A percentile compares a stretch with the other conserved stretches of the same genome.
phyloP scores from a whole-genome alignment of 768 basidiomycete species.

The Calocera viscosa region DNA sequence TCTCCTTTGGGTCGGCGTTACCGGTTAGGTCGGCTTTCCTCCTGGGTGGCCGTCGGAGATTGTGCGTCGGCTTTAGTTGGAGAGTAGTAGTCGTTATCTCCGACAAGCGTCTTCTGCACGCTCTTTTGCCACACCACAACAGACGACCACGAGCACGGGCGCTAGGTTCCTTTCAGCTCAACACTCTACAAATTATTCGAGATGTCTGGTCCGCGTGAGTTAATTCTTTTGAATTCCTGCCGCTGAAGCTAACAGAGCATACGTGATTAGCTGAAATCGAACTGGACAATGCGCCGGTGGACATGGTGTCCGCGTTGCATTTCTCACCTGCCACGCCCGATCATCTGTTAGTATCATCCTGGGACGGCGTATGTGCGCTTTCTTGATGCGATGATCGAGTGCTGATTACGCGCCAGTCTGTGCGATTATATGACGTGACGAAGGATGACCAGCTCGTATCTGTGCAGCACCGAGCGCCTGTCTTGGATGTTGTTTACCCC shows the following conservation, averaged over 20 bases:
- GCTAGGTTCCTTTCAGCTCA: background rate
- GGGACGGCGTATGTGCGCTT: constrained; percentile 58
- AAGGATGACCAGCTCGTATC: constrained; percentile 61
- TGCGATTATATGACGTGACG: constrained; percentile 43
- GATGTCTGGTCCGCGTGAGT: background rate
- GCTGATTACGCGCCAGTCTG: constrained; percentile 38
- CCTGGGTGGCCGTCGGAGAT: too few species aligned
- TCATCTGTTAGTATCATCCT: constrained; percentile 71
- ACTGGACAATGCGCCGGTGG: constrained; percentile 56
- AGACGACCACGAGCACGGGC: background rate
- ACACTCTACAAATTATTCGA: background rate
- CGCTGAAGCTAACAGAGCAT: background rate
- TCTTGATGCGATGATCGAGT: constrained; percentile 27
- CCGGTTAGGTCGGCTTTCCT: too few species aligned
- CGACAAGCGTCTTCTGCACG: background rate
- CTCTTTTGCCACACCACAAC: background rate
- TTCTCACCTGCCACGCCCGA: constrained; percentile 73
- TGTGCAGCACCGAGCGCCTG: constrained; percentile 78
- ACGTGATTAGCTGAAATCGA: background rate
- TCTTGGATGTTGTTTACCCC: constrained; percentile 68
- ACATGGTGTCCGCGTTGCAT: constrained; percentile 66
- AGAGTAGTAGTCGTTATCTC: background rate
- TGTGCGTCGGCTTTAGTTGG: background rate
- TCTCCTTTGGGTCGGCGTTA: too few species aligned
- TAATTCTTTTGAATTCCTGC: background rate